These are phyloP conservation scores for Durusdinium trenchii DNA, from an alignment of 73 alveolate species.

Conservation along the genomic window DNA sequence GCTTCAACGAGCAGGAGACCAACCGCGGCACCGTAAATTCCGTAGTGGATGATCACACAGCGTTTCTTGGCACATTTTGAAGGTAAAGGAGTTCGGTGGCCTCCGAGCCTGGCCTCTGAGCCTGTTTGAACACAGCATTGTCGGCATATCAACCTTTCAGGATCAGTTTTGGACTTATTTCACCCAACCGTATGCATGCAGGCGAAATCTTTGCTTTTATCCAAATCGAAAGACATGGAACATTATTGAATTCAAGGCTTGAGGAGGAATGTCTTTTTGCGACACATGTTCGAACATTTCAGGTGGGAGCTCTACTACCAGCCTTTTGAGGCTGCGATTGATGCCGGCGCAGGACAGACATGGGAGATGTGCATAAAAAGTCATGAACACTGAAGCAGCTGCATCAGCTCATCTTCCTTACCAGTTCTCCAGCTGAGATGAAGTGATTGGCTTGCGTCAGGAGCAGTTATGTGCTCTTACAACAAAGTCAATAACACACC, in stretches of 20 bases:
- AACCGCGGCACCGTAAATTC: conserved; percentile 64
- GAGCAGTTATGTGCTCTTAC: conserved; percentile 88
- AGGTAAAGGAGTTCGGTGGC: too few relatives aligned
- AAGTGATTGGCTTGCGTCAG: not conserved
- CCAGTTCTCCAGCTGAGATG: too few relatives aligned
- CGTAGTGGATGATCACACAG: conserved; percentile 85
- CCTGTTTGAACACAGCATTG: too few relatives aligned
- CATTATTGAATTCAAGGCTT: too few relatives aligned
- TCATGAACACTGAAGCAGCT: too few relatives aligned
- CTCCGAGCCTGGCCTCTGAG: too few relatives aligned
- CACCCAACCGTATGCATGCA: not conserved
- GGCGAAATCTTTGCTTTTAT: not conserved
- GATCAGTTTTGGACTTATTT: not conserved
- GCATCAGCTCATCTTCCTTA: too few relatives aligned
- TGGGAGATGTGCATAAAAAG: too few relatives aligned
- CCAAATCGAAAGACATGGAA: not conserved
- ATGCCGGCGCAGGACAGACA: conserved; percentile 65
- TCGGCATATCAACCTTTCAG: too few relatives aligned
- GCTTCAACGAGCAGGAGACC: conserved; percentile 93
- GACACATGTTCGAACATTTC: not conserved
- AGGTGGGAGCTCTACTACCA: conserved; percentile 95
- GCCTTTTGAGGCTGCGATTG: conserved; percentile 88
- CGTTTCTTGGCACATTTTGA: not conserved
- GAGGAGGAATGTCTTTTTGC: too few relatives aligned
- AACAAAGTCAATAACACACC: conserved; percentile 53